Base-by-base conservation (phyloP, 148 eudicot genomes). In the Diospyros kaki region DNA sequence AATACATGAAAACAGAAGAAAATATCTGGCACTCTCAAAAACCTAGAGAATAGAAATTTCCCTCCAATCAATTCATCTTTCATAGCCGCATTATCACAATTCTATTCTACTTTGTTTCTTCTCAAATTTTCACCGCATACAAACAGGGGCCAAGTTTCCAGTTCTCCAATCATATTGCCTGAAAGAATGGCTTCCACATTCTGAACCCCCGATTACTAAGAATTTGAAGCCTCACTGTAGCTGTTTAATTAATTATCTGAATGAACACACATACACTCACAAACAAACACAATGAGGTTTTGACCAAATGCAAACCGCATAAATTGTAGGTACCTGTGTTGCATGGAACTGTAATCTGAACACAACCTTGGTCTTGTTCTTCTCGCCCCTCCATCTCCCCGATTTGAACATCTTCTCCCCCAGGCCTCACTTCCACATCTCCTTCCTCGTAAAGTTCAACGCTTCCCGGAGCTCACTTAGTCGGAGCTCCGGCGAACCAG, bases 371-470 rank as follows among this genome's bases (percentile, higher is more conserved):
- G 89, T 77, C 82, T 81, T 89, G 83, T 77, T 84, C 83, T 84
- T 88, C 78, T 96, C 99, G 79, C 83, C 88, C 82, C 93, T 87
- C 99, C 99, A 87, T 87, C 90, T 83, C 76, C 87, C 91, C 75
- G 92, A 63, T 82, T 82, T 87, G 80, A 84, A 89, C 92, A 88
- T 90, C 60, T 81, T 81, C 44, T 0, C 70, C 15, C 52, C 28
- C n/a, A 41, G 4, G 55, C 43, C 46, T 79, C 80, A 77, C 64
- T 52, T 58, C 61, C 59, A 64, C 84, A 78, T 79, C 15, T 51
- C 75, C 55, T 38, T 78, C 55, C 28, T 28, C 28, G 5, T 17
- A 51, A 11, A 6, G 42, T 12, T 40, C 60, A 69, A 59, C 42
- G 58, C 13, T 83, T 44, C 75, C 78, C 85, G 81, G 80, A 82